These are phyloP conservation scores for Fusarium papillatum DNA, from an alignment of 2,329 filamentous ascomycete species.

Conservation along the genomic window DNA sequence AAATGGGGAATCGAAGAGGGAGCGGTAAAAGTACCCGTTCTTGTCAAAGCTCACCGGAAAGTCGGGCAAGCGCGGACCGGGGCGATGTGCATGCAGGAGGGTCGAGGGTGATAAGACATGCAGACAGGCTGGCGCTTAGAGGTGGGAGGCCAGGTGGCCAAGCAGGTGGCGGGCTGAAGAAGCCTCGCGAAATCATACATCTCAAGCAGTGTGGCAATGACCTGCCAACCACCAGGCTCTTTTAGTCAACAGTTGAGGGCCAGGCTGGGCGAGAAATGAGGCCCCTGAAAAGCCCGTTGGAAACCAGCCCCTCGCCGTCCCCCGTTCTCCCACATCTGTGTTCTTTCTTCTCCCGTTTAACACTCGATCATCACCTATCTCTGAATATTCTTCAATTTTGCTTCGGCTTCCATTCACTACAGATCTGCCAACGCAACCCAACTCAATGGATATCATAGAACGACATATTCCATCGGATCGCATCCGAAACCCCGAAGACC, in stretches of 20 bases:
- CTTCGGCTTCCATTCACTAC: background rate
- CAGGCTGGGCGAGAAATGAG: background rate
- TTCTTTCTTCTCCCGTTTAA: background rate
- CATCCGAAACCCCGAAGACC: background rate
- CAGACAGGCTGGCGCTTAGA: background rate
- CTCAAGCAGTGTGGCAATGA: background rate
- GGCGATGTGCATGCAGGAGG: background rate
- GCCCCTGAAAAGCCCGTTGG: background rate
- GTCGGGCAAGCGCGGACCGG: no score
- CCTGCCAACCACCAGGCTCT: background rate
- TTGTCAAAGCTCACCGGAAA: no score
- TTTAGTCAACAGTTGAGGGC: background rate
- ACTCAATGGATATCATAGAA: background rate
- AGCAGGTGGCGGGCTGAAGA: background rate
- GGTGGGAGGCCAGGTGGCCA: background rate
- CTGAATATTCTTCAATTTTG: no score
- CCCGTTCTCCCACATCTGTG: background rate
- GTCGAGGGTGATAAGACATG: background rate
- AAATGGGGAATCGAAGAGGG: no score
- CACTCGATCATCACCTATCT: background rate
- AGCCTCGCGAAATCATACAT: background rate
- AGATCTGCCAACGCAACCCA: background rate
- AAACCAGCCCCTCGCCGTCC: background rate
- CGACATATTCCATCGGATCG: background rate
- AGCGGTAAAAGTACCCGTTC: no score